A percentile compares a stretch with the other conserved stretches of the same genome.
These are phyloP conservation scores for Wallacemonas sp. DNA, from an alignment of 208 protist species.

Conservation along the genomic window DNA sequence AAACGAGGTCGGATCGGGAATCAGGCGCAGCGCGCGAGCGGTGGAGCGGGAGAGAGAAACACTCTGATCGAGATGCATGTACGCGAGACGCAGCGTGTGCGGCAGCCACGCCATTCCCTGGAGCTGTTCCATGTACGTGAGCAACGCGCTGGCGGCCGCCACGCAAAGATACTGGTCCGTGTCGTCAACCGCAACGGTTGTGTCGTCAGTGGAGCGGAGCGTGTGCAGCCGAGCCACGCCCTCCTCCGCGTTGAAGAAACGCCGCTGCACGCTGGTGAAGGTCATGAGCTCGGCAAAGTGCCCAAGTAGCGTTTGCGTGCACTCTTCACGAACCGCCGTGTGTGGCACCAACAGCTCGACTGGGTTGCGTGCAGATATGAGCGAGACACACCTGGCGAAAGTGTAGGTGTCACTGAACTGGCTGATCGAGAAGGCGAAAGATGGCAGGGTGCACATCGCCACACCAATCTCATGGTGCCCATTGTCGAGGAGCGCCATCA, in stretches of 20 bases:
- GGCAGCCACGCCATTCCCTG: slow-evolving; percentile 72
- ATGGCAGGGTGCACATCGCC: slow-evolving; percentile 59
- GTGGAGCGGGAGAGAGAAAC: slow-evolving; percentile 60
- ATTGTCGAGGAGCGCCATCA: slow-evolving; percentile 78
- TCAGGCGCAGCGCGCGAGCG: slow-evolving; percentile 61
- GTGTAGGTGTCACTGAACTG: slow-evolving; percentile 77
- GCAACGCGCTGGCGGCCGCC: slow-evolving; percentile 70
- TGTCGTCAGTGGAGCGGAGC: slow-evolving; percentile 49
- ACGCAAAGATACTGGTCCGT: slow-evolving; percentile 81
- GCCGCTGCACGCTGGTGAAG: slow-evolving; percentile 72
- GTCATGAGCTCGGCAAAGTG: slow-evolving; percentile 56
- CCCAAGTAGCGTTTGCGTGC: slow-evolving; percentile 58
- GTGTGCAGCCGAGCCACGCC: slow-evolving; percentile 54
- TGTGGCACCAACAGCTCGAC: slow-evolving; percentile 73
- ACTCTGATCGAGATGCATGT: slow-evolving; percentile 67
- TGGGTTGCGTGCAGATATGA: slow-evolving; percentile 67
- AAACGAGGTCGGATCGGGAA: slow-evolving; percentile 18
- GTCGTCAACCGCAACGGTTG: slow-evolving; percentile 32
- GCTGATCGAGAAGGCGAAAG: slow-evolving; percentile 55
- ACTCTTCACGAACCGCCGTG: slow-evolving; percentile 44
- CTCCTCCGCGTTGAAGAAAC: slow-evolving; percentile 63
- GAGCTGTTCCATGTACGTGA: slow-evolving; percentile 70
- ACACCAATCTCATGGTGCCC: slow-evolving; percentile 67
- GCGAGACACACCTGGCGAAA: slow-evolving; percentile 66
- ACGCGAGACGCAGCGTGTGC: slow-evolving; percentile 59